Evolutionary conservation across 345 rosid species (phyloP).

Genomic region (Populus simonii): DNA sequence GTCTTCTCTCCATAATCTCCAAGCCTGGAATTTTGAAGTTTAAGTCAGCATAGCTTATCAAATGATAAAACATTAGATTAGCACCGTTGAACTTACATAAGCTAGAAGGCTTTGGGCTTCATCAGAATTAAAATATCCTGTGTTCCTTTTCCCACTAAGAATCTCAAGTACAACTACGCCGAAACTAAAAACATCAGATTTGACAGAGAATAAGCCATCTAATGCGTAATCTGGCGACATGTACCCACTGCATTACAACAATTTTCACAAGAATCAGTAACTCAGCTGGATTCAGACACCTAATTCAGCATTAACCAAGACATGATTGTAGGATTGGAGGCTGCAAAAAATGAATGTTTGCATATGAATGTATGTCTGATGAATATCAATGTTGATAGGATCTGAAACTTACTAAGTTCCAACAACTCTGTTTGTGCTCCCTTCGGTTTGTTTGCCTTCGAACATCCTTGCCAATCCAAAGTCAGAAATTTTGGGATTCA

Average conservation of each 20-base stretch:
- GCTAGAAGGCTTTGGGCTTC: not conserved
- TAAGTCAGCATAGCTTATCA: not conserved
- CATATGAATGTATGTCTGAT: too few relatives aligned
- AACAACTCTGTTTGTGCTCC: not conserved
- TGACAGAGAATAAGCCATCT: not conserved
- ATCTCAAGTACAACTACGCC: not conserved
- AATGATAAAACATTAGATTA: not conserved
- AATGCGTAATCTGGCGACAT: not conserved
- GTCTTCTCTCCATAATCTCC: not conserved
- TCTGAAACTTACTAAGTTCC: not conserved
- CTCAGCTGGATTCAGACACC: not conserved
- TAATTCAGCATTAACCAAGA: not conserved
- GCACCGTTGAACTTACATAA: not conserved
- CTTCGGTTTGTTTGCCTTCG: not conserved
- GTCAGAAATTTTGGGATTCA: too few relatives aligned
- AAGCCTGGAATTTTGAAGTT: not conserved
- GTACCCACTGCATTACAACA: not conserved
- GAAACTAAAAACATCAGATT: not conserved
- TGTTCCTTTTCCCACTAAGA: not conserved
- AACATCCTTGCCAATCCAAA: too few relatives aligned
- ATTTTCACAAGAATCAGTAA: not conserved
- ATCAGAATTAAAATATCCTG: not conserved
- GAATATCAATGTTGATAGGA: not conserved
- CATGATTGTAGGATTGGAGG: too few relatives aligned
- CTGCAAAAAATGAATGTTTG: too few relatives aligned